Conservation (phyloP, 2,329 filamentous ascomycete genomes). For the Cercospora sojina region DNA sequence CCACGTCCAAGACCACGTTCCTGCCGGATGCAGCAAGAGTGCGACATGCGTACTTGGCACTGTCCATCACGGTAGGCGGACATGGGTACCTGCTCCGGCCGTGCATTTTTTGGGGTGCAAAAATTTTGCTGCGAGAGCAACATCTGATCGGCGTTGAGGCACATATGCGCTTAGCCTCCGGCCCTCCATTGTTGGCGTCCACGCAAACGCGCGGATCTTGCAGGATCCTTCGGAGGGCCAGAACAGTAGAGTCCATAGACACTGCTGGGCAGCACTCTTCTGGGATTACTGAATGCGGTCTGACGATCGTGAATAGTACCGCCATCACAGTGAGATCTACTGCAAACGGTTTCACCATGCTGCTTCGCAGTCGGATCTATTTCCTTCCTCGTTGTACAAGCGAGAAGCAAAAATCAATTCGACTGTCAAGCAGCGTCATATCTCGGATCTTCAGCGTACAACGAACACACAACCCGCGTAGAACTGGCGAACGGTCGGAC, state of each 20-base stretch:
- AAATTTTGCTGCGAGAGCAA: slow-evolving; percentile 2
- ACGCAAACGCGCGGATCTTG: not conserved
- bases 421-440: not conserved
- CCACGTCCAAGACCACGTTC: slow-evolving; percentile 7
- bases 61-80: slow-evolving; percentile 13
- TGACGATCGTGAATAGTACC: not conserved
- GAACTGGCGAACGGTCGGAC: not conserved
- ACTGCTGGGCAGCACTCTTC: not conserved
- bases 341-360: not conserved
- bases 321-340: not conserved
- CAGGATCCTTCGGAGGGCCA: not conserved
- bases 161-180: slow-evolving; percentile 1
- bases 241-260: not conserved
- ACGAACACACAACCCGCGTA: not conserved
- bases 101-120: slow-evolving; percentile 4
- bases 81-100: slow-evolving; percentile 1
- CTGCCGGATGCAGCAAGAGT: slow-evolving; percentile 9
- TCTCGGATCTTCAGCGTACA: not conserved
- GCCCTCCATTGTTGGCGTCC: not conserved
- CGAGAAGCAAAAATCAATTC: not conserved
- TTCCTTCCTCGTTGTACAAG: not conserved
- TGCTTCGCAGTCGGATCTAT: not conserved
- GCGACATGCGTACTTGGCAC: slow-evolving; percentile 10
- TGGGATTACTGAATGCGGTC: not conserved
- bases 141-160: not conserved